A percentile compares a stretch with the other conserved stretches of the same genome.
Evolutionary conservation across 2,329 filamentous ascomycete genomes (phyloP).

Genomic region (Rhinocladiella mackenziei): DNA sequence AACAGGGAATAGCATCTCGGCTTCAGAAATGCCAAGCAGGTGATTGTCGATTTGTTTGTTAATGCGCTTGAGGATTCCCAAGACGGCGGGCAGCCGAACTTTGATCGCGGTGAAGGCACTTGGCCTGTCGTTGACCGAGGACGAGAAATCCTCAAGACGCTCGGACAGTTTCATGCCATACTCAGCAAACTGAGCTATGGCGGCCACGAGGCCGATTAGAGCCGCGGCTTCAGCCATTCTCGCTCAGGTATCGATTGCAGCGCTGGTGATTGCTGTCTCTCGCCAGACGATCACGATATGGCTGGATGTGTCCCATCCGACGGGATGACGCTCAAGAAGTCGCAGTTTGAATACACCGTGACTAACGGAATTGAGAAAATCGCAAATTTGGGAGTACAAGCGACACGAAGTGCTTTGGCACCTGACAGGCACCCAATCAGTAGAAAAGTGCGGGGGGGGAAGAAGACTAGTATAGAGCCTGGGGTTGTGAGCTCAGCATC

Average conservation of each 20-base stretch:
- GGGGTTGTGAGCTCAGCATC: too few relatives aligned
- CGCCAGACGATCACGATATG: too few relatives aligned
- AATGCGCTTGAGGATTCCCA: slow-evolving; percentile 57
- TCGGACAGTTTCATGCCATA: slow-evolving; percentile 1
- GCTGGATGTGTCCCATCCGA: too few relatives aligned
- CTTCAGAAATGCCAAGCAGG: slow-evolving; percentile 71
- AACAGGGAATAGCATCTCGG: slow-evolving; percentile 3
- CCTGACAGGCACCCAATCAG: too few relatives aligned
- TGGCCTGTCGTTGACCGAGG: neutral
- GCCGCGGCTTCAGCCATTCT: slow-evolving; percentile 6
- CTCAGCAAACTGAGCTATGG: slow-evolving; percentile 5
- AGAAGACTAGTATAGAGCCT: too few relatives aligned
- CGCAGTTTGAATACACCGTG: too few relatives aligned
- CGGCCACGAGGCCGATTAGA: slow-evolving; percentile 25
- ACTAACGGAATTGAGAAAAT: too few relatives aligned
- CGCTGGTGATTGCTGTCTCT: neutral
- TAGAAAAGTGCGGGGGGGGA: too few relatives aligned
- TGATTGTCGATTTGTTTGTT: slow-evolving; percentile 89
- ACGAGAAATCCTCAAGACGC: slow-evolving; percentile 2
- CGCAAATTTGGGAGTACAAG: too few relatives aligned
- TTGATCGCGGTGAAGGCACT: slow-evolving; percentile 1
- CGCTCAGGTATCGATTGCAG: neutral
- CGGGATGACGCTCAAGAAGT: too few relatives aligned
- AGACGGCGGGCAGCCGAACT: neutral
- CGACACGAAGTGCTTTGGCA: too few relatives aligned